Percentiles rank a stretch among this genome's conserved stretches.
Evolutionary conservation across 192 early-diverging fungal genomes (phyloP).

Genomic region (Coemansia sp.): DNA sequence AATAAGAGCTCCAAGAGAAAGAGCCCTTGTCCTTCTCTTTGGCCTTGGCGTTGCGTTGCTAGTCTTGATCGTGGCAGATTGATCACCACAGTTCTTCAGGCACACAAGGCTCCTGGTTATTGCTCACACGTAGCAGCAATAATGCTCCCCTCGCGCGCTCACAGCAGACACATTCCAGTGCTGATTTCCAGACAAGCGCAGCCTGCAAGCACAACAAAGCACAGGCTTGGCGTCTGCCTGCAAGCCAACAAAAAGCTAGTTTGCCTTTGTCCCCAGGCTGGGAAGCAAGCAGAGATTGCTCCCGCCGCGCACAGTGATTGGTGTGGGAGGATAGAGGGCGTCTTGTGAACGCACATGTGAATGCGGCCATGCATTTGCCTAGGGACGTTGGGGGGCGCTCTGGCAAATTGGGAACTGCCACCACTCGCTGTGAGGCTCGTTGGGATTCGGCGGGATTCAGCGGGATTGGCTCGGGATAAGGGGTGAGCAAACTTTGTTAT

Average conservation of each 20-base stretch:
- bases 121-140: too few species aligned
- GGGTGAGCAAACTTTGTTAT: not conserved
- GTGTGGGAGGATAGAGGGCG: too few species aligned
- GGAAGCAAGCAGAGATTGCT: not conserved
- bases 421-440: not conserved
- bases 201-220: too few species aligned
- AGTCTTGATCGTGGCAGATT: too few species aligned
- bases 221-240: not conserved
- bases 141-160: too few species aligned
- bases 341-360: not conserved
- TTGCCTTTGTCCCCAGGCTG: not conserved
- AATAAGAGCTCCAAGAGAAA: too few species aligned
- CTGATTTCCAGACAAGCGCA: too few species aligned
- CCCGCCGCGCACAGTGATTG: too few species aligned
- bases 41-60: too few species aligned
- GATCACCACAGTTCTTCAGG: too few species aligned
- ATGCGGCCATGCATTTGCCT: not conserved
- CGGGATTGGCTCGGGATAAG: conserved; percentile 1
- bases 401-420: not conserved
- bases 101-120: too few species aligned
- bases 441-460: not conserved
- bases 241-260: not conserved
- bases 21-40: not conserved
- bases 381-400: not conserved
- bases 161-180: too few species aligned